A percentile compares a stretch with the other conserved stretches of the same genome.
Evolutionary conservation across 257 asterid species (phyloP).

Genomic region (Knoxia roxburghii): DNA sequence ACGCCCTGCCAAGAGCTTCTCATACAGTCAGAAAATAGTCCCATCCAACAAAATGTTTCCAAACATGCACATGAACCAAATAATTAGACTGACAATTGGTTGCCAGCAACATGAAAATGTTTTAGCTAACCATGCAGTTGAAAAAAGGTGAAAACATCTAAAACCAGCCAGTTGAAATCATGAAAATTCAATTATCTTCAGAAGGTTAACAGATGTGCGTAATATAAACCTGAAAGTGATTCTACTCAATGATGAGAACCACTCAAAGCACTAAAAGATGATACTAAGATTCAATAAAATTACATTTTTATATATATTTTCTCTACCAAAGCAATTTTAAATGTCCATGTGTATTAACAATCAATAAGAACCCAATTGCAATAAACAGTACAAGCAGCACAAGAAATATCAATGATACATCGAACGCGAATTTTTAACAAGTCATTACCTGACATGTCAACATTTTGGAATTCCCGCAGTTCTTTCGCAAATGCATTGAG

Average conservation of each 20-base stretch:
- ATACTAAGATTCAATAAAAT: neutral
- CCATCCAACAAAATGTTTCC: conserved; percentile 1
- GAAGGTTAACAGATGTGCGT: neutral
- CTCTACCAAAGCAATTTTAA: neutral
- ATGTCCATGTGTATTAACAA: neutral
- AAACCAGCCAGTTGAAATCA: neutral
- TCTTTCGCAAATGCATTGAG: conserved; percentile 92
- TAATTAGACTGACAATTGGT: neutral
- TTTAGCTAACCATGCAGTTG: conserved; percentile 1
- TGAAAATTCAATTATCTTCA: neutral
- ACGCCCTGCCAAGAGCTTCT: conserved; percentile 53
- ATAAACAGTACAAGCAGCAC: neutral
- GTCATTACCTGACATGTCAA: conserved; percentile 85
- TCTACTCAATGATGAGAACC: neutral
- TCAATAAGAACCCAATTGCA: neutral
- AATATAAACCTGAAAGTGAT: neutral
- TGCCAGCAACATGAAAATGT: conserved; percentile 11
- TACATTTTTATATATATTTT: neutral
- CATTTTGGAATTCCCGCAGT: conserved; percentile 64
- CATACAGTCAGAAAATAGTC: conserved; percentile 22
- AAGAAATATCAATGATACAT: conserved; percentile 2
- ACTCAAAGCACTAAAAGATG: neutral
- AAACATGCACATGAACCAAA: neutral
- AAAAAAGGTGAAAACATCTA: neutral
- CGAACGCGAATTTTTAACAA: conserved; percentile 13